Percentiles rank a stretch among this genome's conserved stretches.
Evolutionary conservation across 495 filamentous ascomycete species (phyloP).

Genomic region (Halenospora varia): DNA sequence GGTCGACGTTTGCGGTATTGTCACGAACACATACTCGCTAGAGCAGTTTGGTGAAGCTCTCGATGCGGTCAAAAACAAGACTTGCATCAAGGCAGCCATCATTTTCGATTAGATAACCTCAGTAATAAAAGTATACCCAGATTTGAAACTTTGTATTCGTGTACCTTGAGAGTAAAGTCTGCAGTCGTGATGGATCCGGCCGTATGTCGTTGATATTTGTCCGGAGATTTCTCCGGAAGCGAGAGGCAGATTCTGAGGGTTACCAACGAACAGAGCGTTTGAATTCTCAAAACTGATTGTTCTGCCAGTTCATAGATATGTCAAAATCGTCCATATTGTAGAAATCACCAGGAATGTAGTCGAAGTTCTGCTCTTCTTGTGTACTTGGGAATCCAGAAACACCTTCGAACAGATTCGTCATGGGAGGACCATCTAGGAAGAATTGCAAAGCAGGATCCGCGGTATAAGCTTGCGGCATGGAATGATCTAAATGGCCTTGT

Average conservation of each 20-base stretch:
- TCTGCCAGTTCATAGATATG: constrained; percentile 4
- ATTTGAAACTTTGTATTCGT: too few relatives aligned
- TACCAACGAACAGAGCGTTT: not conserved
- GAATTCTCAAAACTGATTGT: not conserved
- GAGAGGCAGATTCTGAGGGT: too few relatives aligned
- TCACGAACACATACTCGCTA: constrained; percentile 6
- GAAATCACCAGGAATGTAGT: constrained; percentile 11
- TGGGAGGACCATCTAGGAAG: constrained; percentile 11
- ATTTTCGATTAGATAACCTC: constrained; percentile 4
- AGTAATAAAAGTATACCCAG: not conserved
- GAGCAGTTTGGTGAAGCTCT: constrained; percentile 9
- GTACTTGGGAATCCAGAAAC: constrained; percentile 15
- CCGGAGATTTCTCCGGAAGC: too few relatives aligned
- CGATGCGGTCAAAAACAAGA: constrained; percentile 12
- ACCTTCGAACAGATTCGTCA: constrained; percentile 11
- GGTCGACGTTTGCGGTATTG: constrained; percentile 9
- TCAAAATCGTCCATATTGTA: constrained; percentile 10
- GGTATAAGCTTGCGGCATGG: not conserved
- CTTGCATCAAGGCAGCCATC: constrained; percentile 15
- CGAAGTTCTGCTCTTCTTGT: constrained; percentile 11
- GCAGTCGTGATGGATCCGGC: too few relatives aligned
- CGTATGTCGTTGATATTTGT: too few relatives aligned
- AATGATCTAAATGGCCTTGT: not conserved
- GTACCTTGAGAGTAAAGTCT: too few relatives aligned
- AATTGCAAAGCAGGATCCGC: constrained; percentile 13